Conservation (phyloP, 306 rosid genomes). For the Cicer pinnatifidum region DNA sequence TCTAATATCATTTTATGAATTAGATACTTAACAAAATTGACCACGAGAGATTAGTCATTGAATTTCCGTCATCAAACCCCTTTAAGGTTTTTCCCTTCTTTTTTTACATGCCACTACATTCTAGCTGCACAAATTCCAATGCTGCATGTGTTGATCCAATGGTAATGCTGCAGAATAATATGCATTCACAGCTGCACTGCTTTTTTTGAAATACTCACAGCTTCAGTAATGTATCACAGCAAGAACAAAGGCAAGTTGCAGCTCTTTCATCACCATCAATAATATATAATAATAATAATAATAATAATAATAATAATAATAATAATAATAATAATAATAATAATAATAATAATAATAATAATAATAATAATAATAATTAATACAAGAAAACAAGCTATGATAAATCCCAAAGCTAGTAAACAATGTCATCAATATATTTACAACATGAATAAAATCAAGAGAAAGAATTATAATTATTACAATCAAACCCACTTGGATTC, state of each 20-base stretch:
- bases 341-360: no score
- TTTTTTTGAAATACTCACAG: no score
- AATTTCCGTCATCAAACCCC: background rate
- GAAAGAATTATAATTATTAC: slow-evolving; percentile 34
- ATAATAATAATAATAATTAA: background rate
- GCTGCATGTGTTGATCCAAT: background rate
- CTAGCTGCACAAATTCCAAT: background rate
- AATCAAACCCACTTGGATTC: slow-evolving; percentile 33
- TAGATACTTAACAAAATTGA: background rate
- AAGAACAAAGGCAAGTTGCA: no score
- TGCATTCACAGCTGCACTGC: background rate
- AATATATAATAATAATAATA: background rate
- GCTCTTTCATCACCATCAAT: no score
- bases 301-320: background rate
- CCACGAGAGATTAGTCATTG: background rate
- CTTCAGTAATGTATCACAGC: no score
- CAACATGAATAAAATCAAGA: slow-evolving; percentile 48
- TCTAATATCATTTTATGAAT: no score
- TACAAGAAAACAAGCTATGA: slow-evolving; percentile 13
- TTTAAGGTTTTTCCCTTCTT: background rate
- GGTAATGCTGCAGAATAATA: background rate
- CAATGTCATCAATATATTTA: slow-evolving; percentile 44
- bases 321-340: no score
- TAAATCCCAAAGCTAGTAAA: slow-evolving; percentile 37
- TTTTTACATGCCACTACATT: background rate